phyloP scores from a whole-genome alignment of 495 filamentous ascomycete species.

The Achaetomiella virescens region DNA sequence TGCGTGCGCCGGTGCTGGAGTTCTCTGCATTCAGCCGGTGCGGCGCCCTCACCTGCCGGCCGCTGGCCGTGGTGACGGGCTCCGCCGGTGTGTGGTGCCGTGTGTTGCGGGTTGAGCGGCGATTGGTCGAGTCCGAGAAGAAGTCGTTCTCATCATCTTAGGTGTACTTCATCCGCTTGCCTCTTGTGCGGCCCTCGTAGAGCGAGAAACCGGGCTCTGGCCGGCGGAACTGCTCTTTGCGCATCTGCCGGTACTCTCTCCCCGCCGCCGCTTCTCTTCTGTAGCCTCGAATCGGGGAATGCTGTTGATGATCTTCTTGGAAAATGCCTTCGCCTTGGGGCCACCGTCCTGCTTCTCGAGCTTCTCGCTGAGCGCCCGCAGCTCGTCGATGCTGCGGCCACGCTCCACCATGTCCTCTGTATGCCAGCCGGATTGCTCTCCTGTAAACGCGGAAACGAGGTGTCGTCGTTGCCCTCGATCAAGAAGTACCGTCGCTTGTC shows the following conservation, averaged over 20 bases:
- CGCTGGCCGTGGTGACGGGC: conserved; percentile 76
- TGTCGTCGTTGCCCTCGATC: conserved; percentile 91
- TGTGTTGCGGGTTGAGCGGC: conserved; percentile 72
- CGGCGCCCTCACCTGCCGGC: conserved; percentile 72
- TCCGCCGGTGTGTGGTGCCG: conserved; percentile 65
- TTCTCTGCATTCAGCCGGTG: conserved; percentile 75
- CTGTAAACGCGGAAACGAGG: conserved; percentile 88
- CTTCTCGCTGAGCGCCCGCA: conserved; percentile 65
- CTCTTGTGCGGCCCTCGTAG: conserved; percentile 93
- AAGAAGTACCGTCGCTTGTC: conserved; percentile 90
- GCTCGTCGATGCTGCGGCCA: conserved; percentile 84
- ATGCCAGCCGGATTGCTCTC: conserved; percentile 81
- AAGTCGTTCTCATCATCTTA: conserved; percentile 79
- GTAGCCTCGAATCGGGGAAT: conserved; percentile 92
- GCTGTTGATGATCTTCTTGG: conserved; percentile 68
- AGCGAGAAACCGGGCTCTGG: conserved; percentile 86
- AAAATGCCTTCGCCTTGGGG: conserved; percentile 68
- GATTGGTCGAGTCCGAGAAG: conserved; percentile 62
- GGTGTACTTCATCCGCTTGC: conserved; percentile 92
- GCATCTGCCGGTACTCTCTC: conserved; percentile 80
- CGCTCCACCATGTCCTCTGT: conserved; percentile 80
- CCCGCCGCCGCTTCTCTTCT: conserved; percentile 93
- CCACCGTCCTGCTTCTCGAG: conserved; percentile 68
- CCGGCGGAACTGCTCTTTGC: conserved; percentile 80
- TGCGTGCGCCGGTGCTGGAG: conserved; percentile 35